These are phyloP conservation scores for Fomitopsis palustris DNA, from an alignment of 1,284 basidiomycete genomes.

Conservation along the genomic window DNA sequence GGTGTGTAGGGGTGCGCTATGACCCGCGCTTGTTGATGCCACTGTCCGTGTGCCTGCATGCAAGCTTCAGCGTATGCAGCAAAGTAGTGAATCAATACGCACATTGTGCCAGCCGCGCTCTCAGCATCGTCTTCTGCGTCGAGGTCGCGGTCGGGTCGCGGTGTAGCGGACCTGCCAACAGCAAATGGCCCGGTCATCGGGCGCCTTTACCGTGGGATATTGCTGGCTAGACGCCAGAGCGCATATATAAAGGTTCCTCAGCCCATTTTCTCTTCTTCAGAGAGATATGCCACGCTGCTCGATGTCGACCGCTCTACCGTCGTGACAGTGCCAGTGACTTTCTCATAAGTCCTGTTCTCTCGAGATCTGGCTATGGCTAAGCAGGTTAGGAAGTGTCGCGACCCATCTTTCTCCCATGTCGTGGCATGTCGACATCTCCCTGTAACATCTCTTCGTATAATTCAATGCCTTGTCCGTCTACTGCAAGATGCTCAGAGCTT, in stretches of 20 bases:
- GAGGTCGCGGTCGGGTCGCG: constrained; percentile 12
- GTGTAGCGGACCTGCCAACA: background rate
- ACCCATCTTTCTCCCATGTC: constrained; percentile 28
- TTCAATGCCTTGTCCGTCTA: background rate
- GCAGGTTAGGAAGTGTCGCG: constrained; percentile 42
- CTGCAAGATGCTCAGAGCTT: no score
- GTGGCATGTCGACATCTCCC: constrained; percentile 38
- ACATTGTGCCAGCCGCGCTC: constrained; percentile 27
- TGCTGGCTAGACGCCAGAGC: background rate
- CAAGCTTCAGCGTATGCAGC: background rate
- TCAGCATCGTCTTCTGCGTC: constrained; percentile 25
- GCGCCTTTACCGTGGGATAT: background rate
- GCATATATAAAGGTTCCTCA: constrained; percentile 18
- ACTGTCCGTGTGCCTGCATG: constrained; percentile 38
- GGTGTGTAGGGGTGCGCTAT: constrained; percentile 48
- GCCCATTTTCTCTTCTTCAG: constrained; percentile 19
- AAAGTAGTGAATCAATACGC: constrained; percentile 8
- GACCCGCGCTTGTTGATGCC: constrained; percentile 39
- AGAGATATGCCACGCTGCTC: constrained; percentile 41
- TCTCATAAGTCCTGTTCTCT: constrained; percentile 33
- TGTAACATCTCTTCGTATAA: constrained; percentile 27
- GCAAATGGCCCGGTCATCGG: background rate
- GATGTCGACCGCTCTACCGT: constrained; percentile 33
- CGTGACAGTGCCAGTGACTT: constrained; percentile 41
- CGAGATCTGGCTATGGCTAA: constrained; percentile 30